phyloP scores from a whole-genome alignment of 768 basidiomycete species.

The Krasilnikovozyma curviuscula region DNA sequence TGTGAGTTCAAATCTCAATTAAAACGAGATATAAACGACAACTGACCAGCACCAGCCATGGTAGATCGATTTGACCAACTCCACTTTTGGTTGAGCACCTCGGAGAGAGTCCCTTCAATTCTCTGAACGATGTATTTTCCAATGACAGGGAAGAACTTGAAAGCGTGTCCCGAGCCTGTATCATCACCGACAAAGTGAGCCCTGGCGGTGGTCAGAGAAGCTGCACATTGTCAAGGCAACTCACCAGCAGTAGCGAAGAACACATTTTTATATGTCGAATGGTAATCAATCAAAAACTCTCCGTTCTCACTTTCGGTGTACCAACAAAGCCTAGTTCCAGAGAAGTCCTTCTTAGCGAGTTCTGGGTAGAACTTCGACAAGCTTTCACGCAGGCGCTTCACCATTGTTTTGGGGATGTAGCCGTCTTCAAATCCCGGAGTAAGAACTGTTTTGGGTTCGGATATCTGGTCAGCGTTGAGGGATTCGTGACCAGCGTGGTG shows the following conservation, averaged over 20 bases:
- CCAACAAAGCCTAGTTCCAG: slow-evolving; percentile 36
- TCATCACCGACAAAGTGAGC: too few relatives aligned
- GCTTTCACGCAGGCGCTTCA: slow-evolving; percentile 35
- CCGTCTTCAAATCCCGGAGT: slow-evolving; percentile 38
- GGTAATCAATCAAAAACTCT: slow-evolving; percentile 71
- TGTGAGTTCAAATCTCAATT: too few relatives aligned
- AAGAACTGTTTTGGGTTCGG: slow-evolving; percentile 54
- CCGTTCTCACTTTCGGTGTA: slow-evolving; percentile 74
- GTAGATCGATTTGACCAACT: not conserved
- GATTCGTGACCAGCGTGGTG: slow-evolving; percentile 30
- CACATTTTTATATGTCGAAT: slow-evolving; percentile 36
- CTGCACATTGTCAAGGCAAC: not conserved
- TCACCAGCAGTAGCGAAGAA: slow-evolving; percentile 68
- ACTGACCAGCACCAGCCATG: too few relatives aligned
- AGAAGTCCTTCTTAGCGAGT: slow-evolving; percentile 51
- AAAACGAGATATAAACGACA: too few relatives aligned
- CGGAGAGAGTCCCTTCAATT: slow-evolving; percentile 44
- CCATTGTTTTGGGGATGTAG: slow-evolving; percentile 45
- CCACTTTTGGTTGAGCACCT: slow-evolving; percentile 36
- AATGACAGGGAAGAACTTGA: slow-evolving; percentile 80
- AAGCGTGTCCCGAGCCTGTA: slow-evolving; percentile 60
- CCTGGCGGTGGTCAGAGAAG: too few relatives aligned
- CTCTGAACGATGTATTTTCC: slow-evolving; percentile 56
- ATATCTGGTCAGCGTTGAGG: slow-evolving; percentile 32
- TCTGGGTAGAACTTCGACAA: slow-evolving; percentile 51